Evolutionary conservation across 768 basidiomycete species (phyloP), one percentile per base, ranked within the genome.

Genomic region (Xerocomellus dryophilus): DNA sequence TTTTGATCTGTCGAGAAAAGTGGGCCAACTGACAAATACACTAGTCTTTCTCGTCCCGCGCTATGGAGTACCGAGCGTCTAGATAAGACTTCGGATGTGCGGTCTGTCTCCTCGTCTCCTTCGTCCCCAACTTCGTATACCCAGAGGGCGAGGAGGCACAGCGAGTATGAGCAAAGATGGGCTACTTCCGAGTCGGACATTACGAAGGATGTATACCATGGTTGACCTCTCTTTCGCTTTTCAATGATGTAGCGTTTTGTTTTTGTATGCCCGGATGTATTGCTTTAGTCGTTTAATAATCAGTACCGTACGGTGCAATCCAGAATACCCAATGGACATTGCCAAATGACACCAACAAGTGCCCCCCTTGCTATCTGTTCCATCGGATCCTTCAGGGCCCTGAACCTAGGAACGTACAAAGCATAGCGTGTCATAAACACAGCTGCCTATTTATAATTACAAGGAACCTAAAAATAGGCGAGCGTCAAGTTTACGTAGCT

Each of bases 161-260:
- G 34, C 14, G 54, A 39, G n/a, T 50, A 57, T 47, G 53, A 56
- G 11, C 53, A 32, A 29, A 50, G 69, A 57, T 72, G 66, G 65
- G 63, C 65, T 15, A 34, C 43, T 3, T 61, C 68, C 17, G 65
- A 67, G 43, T 50, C 51, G 18, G 64, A 68, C 20, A 50, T 68
- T 27, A 3, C 36, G 15, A 57, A 27, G 7, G 55, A 64, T 23
- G 9, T 62, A 34, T 62, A 66, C 50, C 58, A 7, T 29, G 36
- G 11, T 50, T 66, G 61, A 66, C 1, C 10, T 50, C 6, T 35
- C 17, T 47, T 8, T 34, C 10, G 15, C 3, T 31, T 35, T 29
- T 48, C 21, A 18, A 17, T 8, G 4, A 7, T 53, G 49, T 59
- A 51, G 32, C 40, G 34, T 20, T 25, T 41, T 11, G 9, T 1